A percentile compares a stretch with the other conserved stretches of the same genome.
These are phyloP conservation scores for Candida arabinofermentans DNA, from an alignment of 805 yeast genomes.

Conservation along the genomic window DNA sequence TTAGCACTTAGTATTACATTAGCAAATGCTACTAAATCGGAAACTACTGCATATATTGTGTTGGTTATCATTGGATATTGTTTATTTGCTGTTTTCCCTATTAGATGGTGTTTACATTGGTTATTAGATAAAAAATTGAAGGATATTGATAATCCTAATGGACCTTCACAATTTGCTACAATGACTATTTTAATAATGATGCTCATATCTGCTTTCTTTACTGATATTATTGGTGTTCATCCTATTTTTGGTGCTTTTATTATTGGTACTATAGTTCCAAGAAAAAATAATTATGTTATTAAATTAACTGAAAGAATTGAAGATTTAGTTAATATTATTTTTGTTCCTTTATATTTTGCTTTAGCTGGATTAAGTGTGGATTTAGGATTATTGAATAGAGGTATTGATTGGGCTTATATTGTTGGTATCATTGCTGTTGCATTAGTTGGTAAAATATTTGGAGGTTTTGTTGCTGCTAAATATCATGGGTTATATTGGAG, in stretches of 20 bases:
- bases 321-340: constrained; percentile 65
- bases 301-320: constrained; percentile 71
- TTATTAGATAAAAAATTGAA: constrained; percentile 39
- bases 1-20: constrained; percentile 72
- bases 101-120: constrained; percentile 44
- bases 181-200: constrained; percentile 51
- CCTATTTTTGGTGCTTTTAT: constrained; percentile 84
- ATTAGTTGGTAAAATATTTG: constrained; percentile 59
- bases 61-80: constrained; percentile 69
- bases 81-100: constrained; percentile 52
- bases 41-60: constrained; percentile 65
- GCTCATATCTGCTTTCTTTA: constrained; percentile 67
- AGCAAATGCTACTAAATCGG: constrained; percentile 68
- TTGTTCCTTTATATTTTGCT: constrained; percentile 78
- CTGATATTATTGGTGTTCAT: constrained; percentile 82
- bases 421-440: constrained; percentile 67
- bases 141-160: constrained; percentile 47
- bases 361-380: constrained; percentile 72
- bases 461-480: constrained; percentile 65
- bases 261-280: constrained; percentile 70
- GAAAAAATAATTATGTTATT: constrained; percentile 70
- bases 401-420: constrained; percentile 76
- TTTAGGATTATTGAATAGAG: constrained; percentile 57
- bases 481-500: constrained; percentile 63
- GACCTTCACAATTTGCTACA: constrained; percentile 62